Conservation (phyloP, 2,329 filamentous ascomycete species). For the Dothidotthia symphoricarpi region DNA sequence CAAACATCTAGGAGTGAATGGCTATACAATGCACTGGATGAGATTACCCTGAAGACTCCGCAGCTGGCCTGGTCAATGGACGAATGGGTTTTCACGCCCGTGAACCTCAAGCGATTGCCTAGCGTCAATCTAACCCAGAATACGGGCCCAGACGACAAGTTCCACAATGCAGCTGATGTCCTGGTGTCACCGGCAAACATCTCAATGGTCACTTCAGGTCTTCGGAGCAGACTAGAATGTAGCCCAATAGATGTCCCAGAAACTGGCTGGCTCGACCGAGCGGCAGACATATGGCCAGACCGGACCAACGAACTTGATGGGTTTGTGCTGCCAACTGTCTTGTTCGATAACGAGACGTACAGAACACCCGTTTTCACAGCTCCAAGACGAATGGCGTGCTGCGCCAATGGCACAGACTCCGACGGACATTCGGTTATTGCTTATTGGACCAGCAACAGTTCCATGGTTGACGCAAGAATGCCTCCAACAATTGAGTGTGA, state of each 20-base stretch:
- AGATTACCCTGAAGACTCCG: conserved; percentile 2
- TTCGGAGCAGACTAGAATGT: conserved; percentile 1
- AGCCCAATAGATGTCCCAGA: neutral
- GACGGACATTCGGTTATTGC: conserved; percentile 1
- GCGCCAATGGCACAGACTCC: conserved; percentile 1
- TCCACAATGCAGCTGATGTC: neutral
- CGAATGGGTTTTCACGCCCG: conserved; percentile 9
- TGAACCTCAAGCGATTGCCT: neutral
- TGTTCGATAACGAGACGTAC: neutral
- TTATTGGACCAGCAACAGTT: conserved; percentile 9
- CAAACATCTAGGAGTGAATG: conserved; percentile 3
- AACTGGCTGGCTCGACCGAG: neutral
- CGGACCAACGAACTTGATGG: neutral
- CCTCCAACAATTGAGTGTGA: no score
- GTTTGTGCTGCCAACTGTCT: neutral
- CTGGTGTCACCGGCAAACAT: conserved; percentile 1
- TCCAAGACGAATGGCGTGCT: conserved; percentile 2
- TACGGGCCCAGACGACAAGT: no score
- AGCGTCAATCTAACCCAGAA: no score
- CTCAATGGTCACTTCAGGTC: conserved; percentile 1
- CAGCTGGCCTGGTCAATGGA: conserved; percentile 4
- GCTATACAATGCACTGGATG: conserved; percentile 6
- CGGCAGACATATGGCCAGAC: neutral
- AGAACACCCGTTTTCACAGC: conserved; percentile 1
- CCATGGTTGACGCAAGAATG: conserved; percentile 5